Percentiles rank a stretch among this genome's conserved stretches.
Conservation (phyloP, 2,329 filamentous ascomycete species). For the Lecanosticta acicola region DNA sequence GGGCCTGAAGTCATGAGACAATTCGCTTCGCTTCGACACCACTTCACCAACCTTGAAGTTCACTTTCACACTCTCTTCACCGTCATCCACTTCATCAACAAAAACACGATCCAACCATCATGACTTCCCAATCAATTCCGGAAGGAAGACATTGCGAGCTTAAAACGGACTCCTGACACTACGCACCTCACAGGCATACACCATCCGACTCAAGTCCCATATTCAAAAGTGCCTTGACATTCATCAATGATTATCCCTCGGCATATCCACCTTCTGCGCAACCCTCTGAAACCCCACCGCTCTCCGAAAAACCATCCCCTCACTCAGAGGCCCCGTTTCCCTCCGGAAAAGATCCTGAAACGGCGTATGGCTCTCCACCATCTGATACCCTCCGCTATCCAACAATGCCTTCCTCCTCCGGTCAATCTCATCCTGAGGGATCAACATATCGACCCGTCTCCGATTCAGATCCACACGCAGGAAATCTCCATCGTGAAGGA, state of each 20-base stretch:
- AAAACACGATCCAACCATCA: too few species aligned
- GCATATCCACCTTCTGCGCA: constrained; percentile 23
- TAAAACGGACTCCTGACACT: too few species aligned
- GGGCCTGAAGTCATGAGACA: too few species aligned
- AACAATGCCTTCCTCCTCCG: constrained; percentile 33
- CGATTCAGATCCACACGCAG: constrained; percentile 48
- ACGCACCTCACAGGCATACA: too few species aligned
- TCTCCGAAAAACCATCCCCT: constrained; percentile 29
- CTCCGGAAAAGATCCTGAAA: constrained; percentile 29
- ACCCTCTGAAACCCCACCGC: constrained; percentile 26
- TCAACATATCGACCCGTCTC: constrained; percentile 46
- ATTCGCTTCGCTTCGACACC: too few species aligned
- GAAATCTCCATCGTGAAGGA: constrained; percentile 47
- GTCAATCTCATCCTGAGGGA: constrained; percentile 40
- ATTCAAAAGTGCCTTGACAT: too few species aligned
- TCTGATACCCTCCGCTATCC: constrained; percentile 24
- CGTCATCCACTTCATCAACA: too few species aligned
- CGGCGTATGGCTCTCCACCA: constrained; percentile 27
- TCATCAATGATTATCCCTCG: constrained; percentile 31
- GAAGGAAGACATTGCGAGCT: too few species aligned
- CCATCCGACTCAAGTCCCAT: too few species aligned
- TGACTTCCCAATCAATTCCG: too few species aligned
- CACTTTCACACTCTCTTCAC: too few species aligned
- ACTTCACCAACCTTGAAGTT: too few species aligned
- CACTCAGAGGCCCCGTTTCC: constrained; percentile 28